Base-by-base conservation (phyloP, 495 filamentous ascomycete genomes). In the Oidiodendron maius region DNA sequence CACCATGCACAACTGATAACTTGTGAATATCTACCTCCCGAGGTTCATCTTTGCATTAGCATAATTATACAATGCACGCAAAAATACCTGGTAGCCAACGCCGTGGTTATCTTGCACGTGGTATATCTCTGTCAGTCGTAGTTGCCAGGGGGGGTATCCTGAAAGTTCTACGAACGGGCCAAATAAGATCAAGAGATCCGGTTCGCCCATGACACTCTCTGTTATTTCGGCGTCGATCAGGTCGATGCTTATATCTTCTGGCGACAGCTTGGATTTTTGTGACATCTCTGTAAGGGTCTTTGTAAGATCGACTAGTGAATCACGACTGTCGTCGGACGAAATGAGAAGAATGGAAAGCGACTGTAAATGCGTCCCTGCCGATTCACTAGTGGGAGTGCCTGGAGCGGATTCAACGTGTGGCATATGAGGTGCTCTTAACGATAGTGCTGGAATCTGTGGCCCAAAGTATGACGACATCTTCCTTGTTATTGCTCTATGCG, bases 91-190 rank as follows among this genome's bases (percentile, higher is more conserved):
- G 64, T 98, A 98, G 44, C 87, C 90, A 13, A 97, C 91, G 0
- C 81, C 82, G 24, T 76, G 67, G 62, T 86, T 83, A 56, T 89
- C 85, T 50, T 71, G 73, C 13, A 83, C 71, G 55, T 84, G 75
- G 62, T 87, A 95, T 50, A 98, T 96, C 74, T 98, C 93, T 1
- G 91, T 96, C 52, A 98, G 67, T 28, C 93, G 75, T 39, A 96
- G 74, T 64, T 96, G 93, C 93, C 93, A 98, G 1, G 93, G 93
- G 21, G 93, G 93, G 65, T 96, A 98, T 6, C 91, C 91, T 44
- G 87, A 83, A 38, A 98, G 68, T 56, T 84, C 81, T 44, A 96
- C 76, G 48, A 76, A 78, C 2, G 89, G 83, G 10, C 83, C 81
- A 64, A 98, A 96, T 1, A 95, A 71, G 25, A 98, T 71, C 25